A percentile compares a stretch with the other conserved stretches of the same genome.
Evolutionary conservation across 345 rosid species (phyloP).

Genomic region (Lepidium africanum): DNA sequence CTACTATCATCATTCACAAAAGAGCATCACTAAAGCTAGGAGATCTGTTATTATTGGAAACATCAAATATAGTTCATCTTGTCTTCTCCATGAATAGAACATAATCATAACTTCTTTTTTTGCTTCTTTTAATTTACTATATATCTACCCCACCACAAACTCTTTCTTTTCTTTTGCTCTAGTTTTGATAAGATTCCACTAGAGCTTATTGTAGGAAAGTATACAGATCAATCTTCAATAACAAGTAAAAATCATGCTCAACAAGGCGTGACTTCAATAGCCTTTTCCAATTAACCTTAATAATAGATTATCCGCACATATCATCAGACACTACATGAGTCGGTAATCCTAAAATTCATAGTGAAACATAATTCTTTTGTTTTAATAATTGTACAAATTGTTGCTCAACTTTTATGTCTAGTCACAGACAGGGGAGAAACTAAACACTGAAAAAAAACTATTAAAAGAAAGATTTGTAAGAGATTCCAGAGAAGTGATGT

Average conservation of each 20-base stretch:
- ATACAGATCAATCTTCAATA: conserved; percentile 26
- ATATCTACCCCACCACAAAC: conserved; percentile 15
- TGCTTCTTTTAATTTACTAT: conserved; percentile 25
- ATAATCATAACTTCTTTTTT: conserved; percentile 29
- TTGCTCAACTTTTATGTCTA: conserved; percentile 4
- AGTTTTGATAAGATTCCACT: conserved; percentile 20
- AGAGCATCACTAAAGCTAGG: conserved; percentile 25
- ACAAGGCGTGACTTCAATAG: conserved; percentile 22
- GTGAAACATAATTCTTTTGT: not conserved
- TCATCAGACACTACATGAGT: not conserved
- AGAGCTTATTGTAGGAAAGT: conserved; percentile 12
- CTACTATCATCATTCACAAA: conserved; percentile 20
- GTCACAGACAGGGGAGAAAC: not conserved
- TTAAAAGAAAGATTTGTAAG: conserved; percentile 17
- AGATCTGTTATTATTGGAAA: conserved; percentile 25
- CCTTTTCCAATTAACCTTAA: conserved; percentile 9
- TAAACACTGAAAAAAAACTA: conserved; percentile 22
- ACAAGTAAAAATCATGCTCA: conserved; percentile 28
- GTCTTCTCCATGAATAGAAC: conserved; percentile 31
- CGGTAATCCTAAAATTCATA: not conserved
- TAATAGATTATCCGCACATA: not conserved
- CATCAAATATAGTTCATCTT: conserved; percentile 24
- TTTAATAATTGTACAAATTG: not conserved
- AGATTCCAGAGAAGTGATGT: conserved; percentile 26
- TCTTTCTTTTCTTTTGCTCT: not conserved